phyloP scores from a whole-genome alignment of 78 protist species.

The Isochrysis galbana region DNA sequence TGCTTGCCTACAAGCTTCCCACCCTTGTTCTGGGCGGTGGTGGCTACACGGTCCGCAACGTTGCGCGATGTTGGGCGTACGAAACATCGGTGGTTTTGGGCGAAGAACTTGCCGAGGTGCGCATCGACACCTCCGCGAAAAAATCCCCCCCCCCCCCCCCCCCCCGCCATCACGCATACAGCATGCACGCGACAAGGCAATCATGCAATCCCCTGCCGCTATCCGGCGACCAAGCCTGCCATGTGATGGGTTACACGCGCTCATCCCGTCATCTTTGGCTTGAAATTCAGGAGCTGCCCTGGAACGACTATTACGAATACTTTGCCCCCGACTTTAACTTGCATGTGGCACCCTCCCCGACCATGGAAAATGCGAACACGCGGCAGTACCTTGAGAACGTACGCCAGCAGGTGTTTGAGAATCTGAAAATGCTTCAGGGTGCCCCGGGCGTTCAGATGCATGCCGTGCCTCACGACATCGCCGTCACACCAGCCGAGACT shows the following conservation, averaged over 20 bases:
- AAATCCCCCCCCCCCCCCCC: too few species aligned
- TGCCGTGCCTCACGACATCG: conserved; percentile 42
- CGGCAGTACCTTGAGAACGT: conserved; percentile 71
- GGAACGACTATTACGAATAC: conserved; percentile 90
- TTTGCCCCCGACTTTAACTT: conserved; percentile 87
- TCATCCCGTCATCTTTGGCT: too few species aligned
- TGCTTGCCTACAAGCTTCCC: conserved; percentile 82
- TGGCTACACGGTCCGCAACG: conserved; percentile 97
- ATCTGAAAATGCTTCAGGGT: conserved; percentile 51
- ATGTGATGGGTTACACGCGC: too few species aligned
- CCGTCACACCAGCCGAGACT: neutral
- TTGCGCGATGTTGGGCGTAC: conserved; percentile 97
- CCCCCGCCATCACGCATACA: too few species aligned
- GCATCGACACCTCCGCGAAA: too few species aligned
- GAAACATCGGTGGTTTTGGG: conserved; percentile 73
- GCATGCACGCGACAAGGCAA: too few species aligned
- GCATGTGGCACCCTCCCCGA: neutral
- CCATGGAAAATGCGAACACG: conserved; percentile 85
- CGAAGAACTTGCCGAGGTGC: conserved; percentile 27
- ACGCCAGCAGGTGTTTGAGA: conserved; percentile 36
- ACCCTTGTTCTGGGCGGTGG: conserved; percentile 95
- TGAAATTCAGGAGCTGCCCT: conserved; percentile 90
- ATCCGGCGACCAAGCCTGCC: too few species aligned
- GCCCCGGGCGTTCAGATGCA: conserved; percentile 71
- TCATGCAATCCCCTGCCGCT: too few species aligned